phyloP scores from a whole-genome alignment of 805 yeast species.

The Candida silvicultrix region DNA sequence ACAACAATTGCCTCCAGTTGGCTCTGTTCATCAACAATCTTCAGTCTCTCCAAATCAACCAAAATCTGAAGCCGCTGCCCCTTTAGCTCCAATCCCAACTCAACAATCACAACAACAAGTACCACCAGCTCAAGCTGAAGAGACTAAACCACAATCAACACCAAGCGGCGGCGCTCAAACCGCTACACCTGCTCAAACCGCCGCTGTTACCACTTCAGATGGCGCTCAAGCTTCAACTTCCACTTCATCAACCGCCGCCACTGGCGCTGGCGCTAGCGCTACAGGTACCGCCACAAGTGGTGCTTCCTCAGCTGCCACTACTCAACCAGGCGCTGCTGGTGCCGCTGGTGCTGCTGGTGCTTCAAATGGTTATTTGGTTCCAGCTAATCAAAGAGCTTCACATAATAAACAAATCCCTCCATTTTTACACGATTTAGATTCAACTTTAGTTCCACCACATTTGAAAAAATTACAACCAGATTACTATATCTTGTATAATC shows the following conservation, averaged over 20 bases:
- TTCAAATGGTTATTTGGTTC: conserved; percentile 30
- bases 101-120: conserved; percentile 19
- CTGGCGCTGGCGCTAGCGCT: too few relatives aligned
- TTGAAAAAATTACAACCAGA: conserved; percentile 79
- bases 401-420: conserved; percentile 77
- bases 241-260: conserved; percentile 5
- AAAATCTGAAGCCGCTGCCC: conserved; percentile 19
- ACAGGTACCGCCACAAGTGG: conserved; percentile 9
- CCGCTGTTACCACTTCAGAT: conserved; percentile 4
- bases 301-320: conserved; percentile 4
- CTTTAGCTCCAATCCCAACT: conserved; percentile 13
- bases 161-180: neutral
- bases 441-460: conserved; percentile 66
- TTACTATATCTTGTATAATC: conserved; percentile 86
- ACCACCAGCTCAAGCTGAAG: conserved; percentile 16
- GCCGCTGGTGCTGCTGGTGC: conserved; percentile 16
- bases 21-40: conserved; percentile 4
- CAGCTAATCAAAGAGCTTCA: conserved; percentile 30
- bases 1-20: conserved; percentile 19
- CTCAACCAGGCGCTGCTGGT: conserved; percentile 12
- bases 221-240: conserved; percentile 24
- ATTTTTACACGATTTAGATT: conserved; percentile 74
- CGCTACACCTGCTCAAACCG: neutral
- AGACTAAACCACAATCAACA: conserved; percentile 7
- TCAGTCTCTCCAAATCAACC: conserved; percentile 27